Base-by-base conservation (phyloP, 805 yeast species). In the Yamadazyma endophytica region DNA sequence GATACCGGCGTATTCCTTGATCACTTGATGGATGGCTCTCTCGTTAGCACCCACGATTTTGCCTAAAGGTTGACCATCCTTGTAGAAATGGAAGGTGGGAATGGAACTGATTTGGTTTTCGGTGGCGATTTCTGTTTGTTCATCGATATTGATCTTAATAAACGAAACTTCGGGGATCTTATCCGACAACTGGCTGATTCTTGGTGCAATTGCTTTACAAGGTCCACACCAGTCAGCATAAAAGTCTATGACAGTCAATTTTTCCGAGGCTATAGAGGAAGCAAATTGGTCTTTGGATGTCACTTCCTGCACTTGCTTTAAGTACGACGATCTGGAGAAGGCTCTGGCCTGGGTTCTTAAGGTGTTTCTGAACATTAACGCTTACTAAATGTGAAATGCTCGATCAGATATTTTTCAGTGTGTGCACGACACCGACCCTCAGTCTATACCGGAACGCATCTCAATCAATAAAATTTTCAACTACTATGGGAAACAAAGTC, bases 91-190 rank as follows among this genome's bases (percentile, higher is more conserved):
- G 37, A 80, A 77, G 2, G 90, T 83, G 27, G 92, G 92, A 88
- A 82, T 80, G 21, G 90, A 87, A 15, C 75, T 61, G 30, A 82
- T 64, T 8, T 75, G 79, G 48, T 75, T 75, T 36, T 73, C 77
- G 34, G 52, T 58, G 7, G 88, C 85, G 31, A 81, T 58, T 24
- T 77, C 85, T 12, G 58, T 61, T 17, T 71, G 70, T 23, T 68
- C 63, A 51, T 82, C 92, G 28, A 82, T 87, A 44, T 83, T 88
- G 20, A 82, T 77, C 48, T 82, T 78, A 43, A 72, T 75, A 46
- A 82, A 83, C 32, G 68, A 68, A 1, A 77, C 84, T 35, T 67
- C 68, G 9, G 68, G 67, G 11, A 56, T 46, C 37, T 47, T 54
- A 31, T 52, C 52, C 15, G 68, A 54, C 41, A 63, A 49, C 19